Conservation (phyloP, 495 filamentous ascomycete species). For the Tuber microsphaerosporum region DNA sequence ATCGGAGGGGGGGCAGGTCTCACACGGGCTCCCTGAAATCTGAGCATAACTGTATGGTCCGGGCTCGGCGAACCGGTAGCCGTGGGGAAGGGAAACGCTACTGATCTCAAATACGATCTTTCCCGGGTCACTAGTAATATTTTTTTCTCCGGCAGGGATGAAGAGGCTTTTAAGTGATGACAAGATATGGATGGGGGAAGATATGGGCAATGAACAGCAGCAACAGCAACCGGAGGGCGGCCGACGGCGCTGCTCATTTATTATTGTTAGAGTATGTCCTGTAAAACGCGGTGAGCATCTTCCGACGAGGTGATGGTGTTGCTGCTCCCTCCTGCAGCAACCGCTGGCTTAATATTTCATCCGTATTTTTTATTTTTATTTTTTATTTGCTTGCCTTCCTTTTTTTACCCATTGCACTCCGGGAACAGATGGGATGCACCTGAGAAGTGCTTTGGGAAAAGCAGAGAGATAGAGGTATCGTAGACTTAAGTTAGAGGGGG, state of each 20-base stretch:
- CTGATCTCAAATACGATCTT: constrained; percentile 4
- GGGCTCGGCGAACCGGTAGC: not conserved
- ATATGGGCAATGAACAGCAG: constrained; percentile 1
- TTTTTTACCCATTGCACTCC: constrained; percentile 2
- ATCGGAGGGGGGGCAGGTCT: constrained; percentile 17
- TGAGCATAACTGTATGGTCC: constrained; percentile 7
- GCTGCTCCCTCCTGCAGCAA: constrained; percentile 3
- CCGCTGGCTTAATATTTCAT: constrained; percentile 2
- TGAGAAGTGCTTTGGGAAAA: not conserved
- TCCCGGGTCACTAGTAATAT: not conserved
- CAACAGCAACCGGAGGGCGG: not conserved
- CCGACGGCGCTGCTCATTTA: constrained; percentile 1
- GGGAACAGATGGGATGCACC: not conserved
- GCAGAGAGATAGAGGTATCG: not conserved
- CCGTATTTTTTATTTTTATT: not conserved
- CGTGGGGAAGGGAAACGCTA: not conserved
- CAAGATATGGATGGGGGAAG: not conserved
- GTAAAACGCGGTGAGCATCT: constrained; percentile 2
- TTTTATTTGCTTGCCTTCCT: constrained; percentile 1
- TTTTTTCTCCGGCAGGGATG: not conserved
- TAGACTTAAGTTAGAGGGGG: not conserved
- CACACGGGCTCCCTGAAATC: constrained; percentile 34
- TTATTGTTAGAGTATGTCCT: not conserved
- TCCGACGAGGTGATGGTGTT: constrained; percentile 1
- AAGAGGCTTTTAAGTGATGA: not conserved